A percentile compares a stretch with the other conserved stretches of the same genome.
phyloP scores from a whole-genome alignment of 768 basidiomycete genomes.

The Crucibulum laeve region DNA sequence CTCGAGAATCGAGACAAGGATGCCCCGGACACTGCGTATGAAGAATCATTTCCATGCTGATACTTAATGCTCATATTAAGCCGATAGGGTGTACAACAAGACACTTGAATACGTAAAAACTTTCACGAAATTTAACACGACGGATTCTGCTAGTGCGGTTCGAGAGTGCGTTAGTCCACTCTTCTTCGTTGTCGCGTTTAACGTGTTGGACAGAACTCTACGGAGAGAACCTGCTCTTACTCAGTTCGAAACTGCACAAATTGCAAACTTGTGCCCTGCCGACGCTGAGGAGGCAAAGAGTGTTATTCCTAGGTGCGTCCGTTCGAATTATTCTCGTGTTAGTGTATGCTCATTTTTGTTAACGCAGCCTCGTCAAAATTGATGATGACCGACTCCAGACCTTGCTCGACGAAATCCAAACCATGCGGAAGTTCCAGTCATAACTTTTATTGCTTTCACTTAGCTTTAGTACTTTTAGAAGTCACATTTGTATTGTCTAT shows the following conservation, averaged over 20 bases:
- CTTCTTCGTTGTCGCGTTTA: constrained; percentile 2
- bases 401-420: constrained; percentile 83
- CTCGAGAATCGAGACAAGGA: constrained; percentile 85
- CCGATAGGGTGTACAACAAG: constrained; percentile 84
- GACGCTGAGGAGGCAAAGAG: constrained; percentile 91
- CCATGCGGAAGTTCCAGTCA: constrained; percentile 86
- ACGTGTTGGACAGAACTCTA: constrained; percentile 50
- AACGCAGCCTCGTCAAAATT: constrained; percentile 70
- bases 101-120: constrained; percentile 89
- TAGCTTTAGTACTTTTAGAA: constrained; percentile 6
- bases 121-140: constrained; percentile 86
- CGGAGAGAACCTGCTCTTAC: constrained; percentile 76
- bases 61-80: background rate
- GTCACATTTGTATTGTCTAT: background rate
- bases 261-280: constrained; percentile 86
- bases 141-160: constrained; percentile 78
- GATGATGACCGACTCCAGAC: constrained; percentile 85
- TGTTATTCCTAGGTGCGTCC: constrained; percentile 73
- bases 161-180: constrained; percentile 62
- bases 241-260: constrained; percentile 90
- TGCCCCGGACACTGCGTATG: constrained; percentile 82
- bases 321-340: background rate
- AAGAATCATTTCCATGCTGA: constrained; percentile 5
- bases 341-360: background rate
- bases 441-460: constrained; percentile 34